Evolutionary conservation across 176 grass and related monocot species (phyloP), one percentile per base, ranked within the genome.

Genomic region (Zea luxurians): DNA sequence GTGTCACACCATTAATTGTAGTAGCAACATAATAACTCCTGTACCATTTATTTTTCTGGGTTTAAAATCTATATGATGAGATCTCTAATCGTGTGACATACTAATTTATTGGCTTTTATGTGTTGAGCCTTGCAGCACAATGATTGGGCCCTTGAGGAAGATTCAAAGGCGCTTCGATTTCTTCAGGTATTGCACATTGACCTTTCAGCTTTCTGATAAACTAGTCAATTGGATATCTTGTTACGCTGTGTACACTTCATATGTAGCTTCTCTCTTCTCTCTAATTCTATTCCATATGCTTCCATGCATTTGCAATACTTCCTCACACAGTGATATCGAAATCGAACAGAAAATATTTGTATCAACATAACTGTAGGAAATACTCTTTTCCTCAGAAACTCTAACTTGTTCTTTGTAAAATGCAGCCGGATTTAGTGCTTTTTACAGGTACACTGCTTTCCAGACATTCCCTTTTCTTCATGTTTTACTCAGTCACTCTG

Each of bases 361-460:
- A 71, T n/a, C 35, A 75, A 54, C 48, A 69, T 37, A 48, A 67
- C 70, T 65, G 45, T 58, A 4, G 45, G 44, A 61, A 44, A 34
- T 61, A 46, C 36, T 82, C 21, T 68, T 90, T 6, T 72, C 18
- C 52, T 64, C 70, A 36, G 74, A 83, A 81, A 15, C 9, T 84
- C 71, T 86, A 67, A 98, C 71, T 57, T 76, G 20, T 11, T 70
- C 70, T 79, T 15, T 83, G 21, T 90, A 43, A 86, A 69, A 89
- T 87, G 89, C 92, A 98, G 96, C 89, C 92, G 12, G 92, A 94
- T 86, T 74, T 98, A 81, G 88, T 98, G 68, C 88, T 98, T 82
- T 92, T 98, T 79, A 98, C 92, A 83, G 95, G 95, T 87, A 85
- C 2, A 2, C 37, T 37, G 45, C n/a, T 65, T 83, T 66, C 8